Conservation (phyloP, 192 early-diverging fungal species). For the Funneliformis mosseae region DNA sequence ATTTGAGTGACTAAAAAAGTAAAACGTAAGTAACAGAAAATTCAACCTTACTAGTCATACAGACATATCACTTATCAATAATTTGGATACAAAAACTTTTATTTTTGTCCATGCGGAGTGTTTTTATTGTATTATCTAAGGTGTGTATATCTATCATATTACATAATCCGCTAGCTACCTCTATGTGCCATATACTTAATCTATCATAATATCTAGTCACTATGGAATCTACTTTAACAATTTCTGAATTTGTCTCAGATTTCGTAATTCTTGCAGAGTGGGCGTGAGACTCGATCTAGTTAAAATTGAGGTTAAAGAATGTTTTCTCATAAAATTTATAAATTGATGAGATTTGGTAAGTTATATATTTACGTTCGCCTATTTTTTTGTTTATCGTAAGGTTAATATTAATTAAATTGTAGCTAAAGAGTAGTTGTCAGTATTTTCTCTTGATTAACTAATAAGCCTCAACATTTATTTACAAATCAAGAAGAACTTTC, state of each 20-base stretch:
- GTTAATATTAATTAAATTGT: conserved; percentile 8
- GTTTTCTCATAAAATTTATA: conserved; percentile 26
- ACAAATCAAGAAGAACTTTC: conserved; percentile 30
- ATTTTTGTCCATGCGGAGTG: conserved; percentile 18
- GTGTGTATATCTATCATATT: conserved; percentile 15
- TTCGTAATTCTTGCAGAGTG: neutral
- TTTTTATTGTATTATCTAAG: conserved; percentile 17
- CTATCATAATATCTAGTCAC: neutral
- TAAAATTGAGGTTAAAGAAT: conserved; percentile 3
- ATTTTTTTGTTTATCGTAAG: conserved; percentile 9
- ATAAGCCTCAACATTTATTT: conserved; percentile 12
- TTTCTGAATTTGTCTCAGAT: conserved; percentile 8
- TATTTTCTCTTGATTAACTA: conserved; percentile 3
- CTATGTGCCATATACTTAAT: conserved; percentile 24
- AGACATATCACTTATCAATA: conserved; percentile 26
- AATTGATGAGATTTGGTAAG: neutral
- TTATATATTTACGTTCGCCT: conserved; percentile 9
- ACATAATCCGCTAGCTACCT: conserved; percentile 5
- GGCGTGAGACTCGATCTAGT: neutral
- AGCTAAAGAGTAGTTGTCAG: conserved; percentile 12
- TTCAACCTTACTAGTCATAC: conserved; percentile 6
- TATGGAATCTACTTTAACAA: neutral
- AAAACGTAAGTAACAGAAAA: conserved; percentile 31
- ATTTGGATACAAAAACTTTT: conserved; percentile 21
- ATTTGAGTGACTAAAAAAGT: conserved; percentile 20